Conservation (phyloP, 768 basidiomycete species). For the Cystobasidium tubakii region DNA sequence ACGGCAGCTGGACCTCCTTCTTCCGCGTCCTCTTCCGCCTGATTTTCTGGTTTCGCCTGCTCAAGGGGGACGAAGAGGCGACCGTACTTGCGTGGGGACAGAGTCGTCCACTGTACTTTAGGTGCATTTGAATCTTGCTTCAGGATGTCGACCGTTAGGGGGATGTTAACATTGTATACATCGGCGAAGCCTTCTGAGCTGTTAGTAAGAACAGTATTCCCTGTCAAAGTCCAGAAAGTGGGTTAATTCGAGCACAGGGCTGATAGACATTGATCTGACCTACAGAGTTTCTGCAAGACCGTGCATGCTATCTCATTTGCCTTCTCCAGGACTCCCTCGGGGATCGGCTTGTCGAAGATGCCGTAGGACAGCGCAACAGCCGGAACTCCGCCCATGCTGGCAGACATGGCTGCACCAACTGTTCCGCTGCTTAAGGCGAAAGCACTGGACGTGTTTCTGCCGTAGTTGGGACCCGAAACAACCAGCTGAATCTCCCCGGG, state of each 20-base stretch:
- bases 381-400: conserved; percentile 63
- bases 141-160: conserved; percentile 24
- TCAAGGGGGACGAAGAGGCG: conserved; percentile 29
- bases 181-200: conserved; percentile 63
- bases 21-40: conserved; percentile 1
- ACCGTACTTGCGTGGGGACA: conserved; percentile 29
- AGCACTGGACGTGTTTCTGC: conserved; percentile 73
- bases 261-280: conserved; percentile 53
- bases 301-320: conserved; percentile 64
- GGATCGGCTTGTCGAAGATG: conserved; percentile 65
- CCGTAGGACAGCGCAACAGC: conserved; percentile 87
- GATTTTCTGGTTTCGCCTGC: neutral
- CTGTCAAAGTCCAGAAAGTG: conserved; percentile 64
- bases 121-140: conserved; percentile 18
- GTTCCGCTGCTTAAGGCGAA: conserved; percentile 60
- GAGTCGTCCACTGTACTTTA: conserved; percentile 23
- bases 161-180: conserved; percentile 57
- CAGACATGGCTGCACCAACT: conserved; percentile 80
- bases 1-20: conserved; percentile 11
- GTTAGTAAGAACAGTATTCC: conserved; percentile 54
- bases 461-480: conserved; percentile 77
- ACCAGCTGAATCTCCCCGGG: conserved; percentile 83
- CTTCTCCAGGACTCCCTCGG: conserved; percentile 59
- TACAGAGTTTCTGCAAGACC: conserved; percentile 70
- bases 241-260: conserved; percentile 42